Base-by-base conservation (phyloP, 805 yeast genomes). In the Cyberlindnera misumaiensis region DNA sequence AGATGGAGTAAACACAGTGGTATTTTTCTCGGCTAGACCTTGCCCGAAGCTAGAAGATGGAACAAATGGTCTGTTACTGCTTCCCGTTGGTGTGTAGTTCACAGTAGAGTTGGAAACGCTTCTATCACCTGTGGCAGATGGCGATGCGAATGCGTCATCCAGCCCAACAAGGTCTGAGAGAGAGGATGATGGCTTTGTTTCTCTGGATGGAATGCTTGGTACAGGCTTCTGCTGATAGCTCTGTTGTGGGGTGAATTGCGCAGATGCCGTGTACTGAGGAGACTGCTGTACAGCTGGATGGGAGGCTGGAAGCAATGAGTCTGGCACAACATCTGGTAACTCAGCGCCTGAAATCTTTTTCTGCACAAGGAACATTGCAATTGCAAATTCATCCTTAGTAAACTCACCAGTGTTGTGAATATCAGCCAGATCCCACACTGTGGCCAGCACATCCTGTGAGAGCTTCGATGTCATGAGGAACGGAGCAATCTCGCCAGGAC, bases 391-490 rank as follows among this genome's bases (percentile, higher is more conserved):
- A 47, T 76, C 69, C 52, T 73, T 77, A 35, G 85, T 72, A 55
- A 93, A 87, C 30, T 72, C 72, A 18, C 96, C 97, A 32, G 84
- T 77, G 59, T 87, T 87, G 48, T 85, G 83, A 45, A 87, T 72
- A 58, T 93, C 97, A 9, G 97, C 77, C 49, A 93, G 69, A 62
- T 93, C 98, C 99, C 99, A 93, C 31, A 90, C 79, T 17, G 77
- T 65, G 2, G 97, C 98, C 45, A 93, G 71, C 15, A 77, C 79
- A 36, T 85, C 89, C 53, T 89, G 96, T 36, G 80, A 73, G 43
- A 93, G 73, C 45, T 85, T 83, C 3, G 97, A 90, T 9, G 93
- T 83, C 70, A 86, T 79, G 51, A 93, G 75, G 57, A 89, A 87
- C 7, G 83, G 80, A 6, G 95, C 98, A 32, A 93, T 87, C 47